These are phyloP conservation scores for Leccinellum albellum DNA, from an alignment of 768 basidiomycete genomes.

Conservation along the genomic window DNA sequence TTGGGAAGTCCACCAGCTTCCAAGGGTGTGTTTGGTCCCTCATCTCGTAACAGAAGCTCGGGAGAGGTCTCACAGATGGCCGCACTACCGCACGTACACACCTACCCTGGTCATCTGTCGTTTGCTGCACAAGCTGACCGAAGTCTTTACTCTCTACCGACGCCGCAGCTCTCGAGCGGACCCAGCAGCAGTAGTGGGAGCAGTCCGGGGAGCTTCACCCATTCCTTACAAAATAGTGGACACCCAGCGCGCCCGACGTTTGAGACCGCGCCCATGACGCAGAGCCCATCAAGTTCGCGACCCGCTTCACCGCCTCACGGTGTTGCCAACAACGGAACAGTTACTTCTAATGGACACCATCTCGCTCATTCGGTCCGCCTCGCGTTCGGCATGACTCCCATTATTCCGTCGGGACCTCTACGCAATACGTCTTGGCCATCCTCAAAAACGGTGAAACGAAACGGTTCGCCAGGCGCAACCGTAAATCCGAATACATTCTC, in stretches of 20 bases:
- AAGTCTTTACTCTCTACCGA: slow-evolving; percentile 38
- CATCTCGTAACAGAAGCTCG: slow-evolving; percentile 29
- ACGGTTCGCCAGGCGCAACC: slow-evolving; percentile 8
- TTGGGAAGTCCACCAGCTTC: slow-evolving; percentile 37
- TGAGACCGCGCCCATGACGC: slow-evolving; percentile 30
- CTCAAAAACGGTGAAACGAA: slow-evolving; percentile 14
- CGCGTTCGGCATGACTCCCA: slow-evolving; percentile 92
- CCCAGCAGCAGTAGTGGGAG: slow-evolving; percentile 58
- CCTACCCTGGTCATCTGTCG: slow-evolving; percentile 32
- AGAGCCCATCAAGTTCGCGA: slow-evolving; percentile 53
- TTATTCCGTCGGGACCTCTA: slow-evolving; percentile 38
- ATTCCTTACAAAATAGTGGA: slow-evolving; percentile 30
- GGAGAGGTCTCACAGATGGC: slow-evolving; percentile 29
- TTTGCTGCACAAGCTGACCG: slow-evolving; percentile 25
- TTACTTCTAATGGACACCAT: slow-evolving; percentile 47
- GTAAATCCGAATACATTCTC: slow-evolving; percentile 11
- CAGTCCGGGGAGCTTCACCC: slow-evolving; percentile 52
- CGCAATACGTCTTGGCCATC: slow-evolving; percentile 40
- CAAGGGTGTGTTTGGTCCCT: slow-evolving; percentile 26
- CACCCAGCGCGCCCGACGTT: slow-evolving; percentile 19
- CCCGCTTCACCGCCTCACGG: slow-evolving; percentile 56
- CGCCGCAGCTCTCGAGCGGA: slow-evolving; percentile 62
- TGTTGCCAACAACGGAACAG: slow-evolving; percentile 21
- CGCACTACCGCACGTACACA: slow-evolving; percentile 30
- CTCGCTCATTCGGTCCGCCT: slow-evolving; percentile 81